A percentile compares a stretch with the other conserved stretches of the same genome.
Conservation (phyloP, 495 filamentous ascomycete genomes). For the Trichocladium uniseriatum region DNA sequence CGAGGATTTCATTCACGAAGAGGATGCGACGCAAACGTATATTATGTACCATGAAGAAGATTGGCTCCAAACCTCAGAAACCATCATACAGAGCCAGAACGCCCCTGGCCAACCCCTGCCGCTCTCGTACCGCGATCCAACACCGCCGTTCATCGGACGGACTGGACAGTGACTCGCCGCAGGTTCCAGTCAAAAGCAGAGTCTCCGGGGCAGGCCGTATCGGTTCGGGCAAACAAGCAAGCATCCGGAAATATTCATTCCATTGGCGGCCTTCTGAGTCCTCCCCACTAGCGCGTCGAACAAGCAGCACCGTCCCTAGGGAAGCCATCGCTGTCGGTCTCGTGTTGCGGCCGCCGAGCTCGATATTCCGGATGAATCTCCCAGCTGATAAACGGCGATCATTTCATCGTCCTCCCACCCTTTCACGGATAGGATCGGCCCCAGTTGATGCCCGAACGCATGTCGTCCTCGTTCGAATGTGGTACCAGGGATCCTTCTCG, state of each 20-base stretch:
- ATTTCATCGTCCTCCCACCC: too few species aligned
- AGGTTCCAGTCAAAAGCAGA: not conserved
- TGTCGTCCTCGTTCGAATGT: too few species aligned
- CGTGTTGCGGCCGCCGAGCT: too few species aligned
- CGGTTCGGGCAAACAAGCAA: not conserved
- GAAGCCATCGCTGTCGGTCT: too few species aligned
- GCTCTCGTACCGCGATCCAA: not conserved
- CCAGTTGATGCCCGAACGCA: too few species aligned
- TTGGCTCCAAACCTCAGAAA: not conserved
- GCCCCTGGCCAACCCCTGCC: not conserved
- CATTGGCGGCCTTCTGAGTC: too few species aligned
- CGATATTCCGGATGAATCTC: too few species aligned
- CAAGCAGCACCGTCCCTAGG: too few species aligned
- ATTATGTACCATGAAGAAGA: constrained; percentile 17
- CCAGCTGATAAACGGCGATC: too few species aligned
- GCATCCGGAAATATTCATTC: too few species aligned
- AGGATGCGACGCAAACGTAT: constrained; percentile 3
- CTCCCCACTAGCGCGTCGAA: not conserved
- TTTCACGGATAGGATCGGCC: too few species aligned
- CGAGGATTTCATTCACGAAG: not conserved
- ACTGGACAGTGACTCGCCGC: not conserved
- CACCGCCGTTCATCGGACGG: not conserved
- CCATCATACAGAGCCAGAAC: not conserved
- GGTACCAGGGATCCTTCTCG: not conserved
- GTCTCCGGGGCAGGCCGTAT: not conserved